These are phyloP conservation scores for Nicotiana noctiflora DNA, from an alignment of 257 asterid species.

Conservation along the genomic window DNA sequence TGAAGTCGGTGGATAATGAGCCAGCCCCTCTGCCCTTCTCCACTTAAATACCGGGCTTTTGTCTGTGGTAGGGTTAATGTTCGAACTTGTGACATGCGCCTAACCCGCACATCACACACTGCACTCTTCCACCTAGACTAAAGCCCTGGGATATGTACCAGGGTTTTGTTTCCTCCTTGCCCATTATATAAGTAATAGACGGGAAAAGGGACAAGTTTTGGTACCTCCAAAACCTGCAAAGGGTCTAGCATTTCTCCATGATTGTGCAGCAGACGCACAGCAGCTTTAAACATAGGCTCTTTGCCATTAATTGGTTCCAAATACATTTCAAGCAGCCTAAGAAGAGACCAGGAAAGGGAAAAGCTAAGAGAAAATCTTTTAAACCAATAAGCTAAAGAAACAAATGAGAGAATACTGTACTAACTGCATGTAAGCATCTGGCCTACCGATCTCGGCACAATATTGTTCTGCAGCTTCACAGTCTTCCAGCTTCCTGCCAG, in stretches of 20 bases:
- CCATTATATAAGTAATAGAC: background rate
- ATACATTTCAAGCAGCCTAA: constrained; percentile 92
- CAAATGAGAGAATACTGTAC: constrained; percentile 30
- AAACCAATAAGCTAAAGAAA: constrained; percentile 15
- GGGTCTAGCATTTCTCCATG: constrained; percentile 93
- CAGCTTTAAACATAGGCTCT: constrained; percentile 89
- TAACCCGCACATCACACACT: background rate
- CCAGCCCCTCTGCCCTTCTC: background rate
- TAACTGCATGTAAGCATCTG: constrained; percentile 93
- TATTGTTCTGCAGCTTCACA: constrained; percentile 95
- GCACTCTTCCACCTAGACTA: background rate
- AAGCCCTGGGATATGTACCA: background rate
- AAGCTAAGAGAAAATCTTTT: constrained; percentile 8
- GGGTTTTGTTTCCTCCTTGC: background rate
- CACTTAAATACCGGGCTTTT: background rate
- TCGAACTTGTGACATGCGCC: background rate
- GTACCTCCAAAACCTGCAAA: constrained; percentile 81
- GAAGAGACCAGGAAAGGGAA: constrained; percentile 3
- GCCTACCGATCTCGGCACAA: constrained; percentile 96
- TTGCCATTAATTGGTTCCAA: constrained; percentile 88
- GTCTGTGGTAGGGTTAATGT: background rate
- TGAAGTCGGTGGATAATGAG: background rate
- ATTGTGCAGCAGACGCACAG: constrained; percentile 86
- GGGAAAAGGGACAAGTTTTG: constrained; percentile 4
- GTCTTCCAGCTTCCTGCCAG: constrained; percentile 76